A percentile compares a stretch with the other conserved stretches of the same genome.
phyloP scores from a whole-genome alignment of 169 alveolate species.

The Fabrea salina region DNA sequence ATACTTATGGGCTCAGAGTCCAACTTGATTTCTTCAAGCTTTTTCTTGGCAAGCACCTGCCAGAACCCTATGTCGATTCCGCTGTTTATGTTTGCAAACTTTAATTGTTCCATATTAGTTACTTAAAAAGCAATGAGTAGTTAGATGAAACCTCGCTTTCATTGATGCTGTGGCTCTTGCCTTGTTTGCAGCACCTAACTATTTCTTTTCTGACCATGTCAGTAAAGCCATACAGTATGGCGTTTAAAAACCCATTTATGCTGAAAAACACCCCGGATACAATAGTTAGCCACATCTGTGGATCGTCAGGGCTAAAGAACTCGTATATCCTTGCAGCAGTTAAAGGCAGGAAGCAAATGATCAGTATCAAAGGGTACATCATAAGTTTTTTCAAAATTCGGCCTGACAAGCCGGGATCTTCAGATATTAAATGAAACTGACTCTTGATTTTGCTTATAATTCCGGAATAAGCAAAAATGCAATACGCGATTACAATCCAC shows the following conservation, averaged over 20 bases:
- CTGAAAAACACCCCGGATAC: not conserved
- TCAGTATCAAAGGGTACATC: constrained; percentile 12
- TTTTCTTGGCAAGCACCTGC: constrained; percentile 32
- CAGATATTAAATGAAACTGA: too few relatives aligned
- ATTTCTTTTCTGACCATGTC: not conserved
- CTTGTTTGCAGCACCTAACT: too few relatives aligned
- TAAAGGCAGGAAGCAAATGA: not conserved
- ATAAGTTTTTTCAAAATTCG: not conserved
- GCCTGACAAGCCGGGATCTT: too few relatives aligned
- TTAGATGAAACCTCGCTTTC: too few relatives aligned
- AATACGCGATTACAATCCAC: not conserved
- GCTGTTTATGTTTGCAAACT: not conserved
- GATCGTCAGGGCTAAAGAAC: too few relatives aligned
- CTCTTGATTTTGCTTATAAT: too few relatives aligned
- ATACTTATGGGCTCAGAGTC: constrained; percentile 24
- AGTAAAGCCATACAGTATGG: constrained; percentile 8
- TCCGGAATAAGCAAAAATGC: too few relatives aligned
- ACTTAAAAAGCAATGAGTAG: too few relatives aligned
- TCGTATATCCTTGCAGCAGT: constrained; percentile 8
- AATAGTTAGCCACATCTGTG: too few relatives aligned
- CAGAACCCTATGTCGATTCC: constrained; percentile 30
- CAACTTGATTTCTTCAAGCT: constrained; percentile 52
- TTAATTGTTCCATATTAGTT: not conserved
- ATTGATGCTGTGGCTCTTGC: too few relatives aligned
- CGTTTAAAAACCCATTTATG: not conserved